Base-by-base conservation (phyloP, 495 filamentous ascomycete species). In the Penicillium coffeae region DNA sequence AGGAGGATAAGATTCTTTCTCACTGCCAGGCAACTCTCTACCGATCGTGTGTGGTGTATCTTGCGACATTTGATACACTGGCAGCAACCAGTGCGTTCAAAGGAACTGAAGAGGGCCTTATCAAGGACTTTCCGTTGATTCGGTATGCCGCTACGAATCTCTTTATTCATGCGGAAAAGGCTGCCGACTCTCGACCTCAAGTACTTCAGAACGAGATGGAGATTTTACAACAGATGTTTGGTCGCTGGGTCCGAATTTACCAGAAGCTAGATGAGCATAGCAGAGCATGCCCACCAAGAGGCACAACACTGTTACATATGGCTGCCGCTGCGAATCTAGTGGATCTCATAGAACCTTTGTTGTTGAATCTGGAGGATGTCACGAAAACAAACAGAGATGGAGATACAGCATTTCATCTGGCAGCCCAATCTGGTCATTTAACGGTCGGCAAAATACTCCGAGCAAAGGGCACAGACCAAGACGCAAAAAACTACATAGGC, bases 121-220 rank as follows among this genome's bases (percentile, higher is more conserved):
- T 38, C 27, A 8, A 18, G 18, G 25, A 45, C 12, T 27, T 36
- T 14, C 49, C 49, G 15, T 51, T 51, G n/a, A n/a, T 51, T 21
- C 13, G 18, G 12, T 51, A 51, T 34, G 37, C 49, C 14, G 47
- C 49, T 18, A 42, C 16, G n/a, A 51, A 51, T 21, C 49, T 51
- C 13, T 42, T 51, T 21, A 42, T 51, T 22, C 42, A 51, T 47
- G 49, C 42, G 14, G 30, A 51, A 42, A 51, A 47, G n/a, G 25
- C 49, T 18, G 42, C 49, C 10, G 2, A 21, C n/a, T 42, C 27
- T 33, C 48, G 48, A 13, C 10, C 2, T 8, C 7, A 1, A 2
- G 13, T 36, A 12, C 18, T 51, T 8, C 42, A 7, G 18, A 36
- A 51, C 18, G 42, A 51, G 20, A 19, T 18, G 16, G 27, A 46